Evolutionary conservation across 208 protist genomes (phyloP).

Genomic region (Vickermania ingenoplastis): DNA sequence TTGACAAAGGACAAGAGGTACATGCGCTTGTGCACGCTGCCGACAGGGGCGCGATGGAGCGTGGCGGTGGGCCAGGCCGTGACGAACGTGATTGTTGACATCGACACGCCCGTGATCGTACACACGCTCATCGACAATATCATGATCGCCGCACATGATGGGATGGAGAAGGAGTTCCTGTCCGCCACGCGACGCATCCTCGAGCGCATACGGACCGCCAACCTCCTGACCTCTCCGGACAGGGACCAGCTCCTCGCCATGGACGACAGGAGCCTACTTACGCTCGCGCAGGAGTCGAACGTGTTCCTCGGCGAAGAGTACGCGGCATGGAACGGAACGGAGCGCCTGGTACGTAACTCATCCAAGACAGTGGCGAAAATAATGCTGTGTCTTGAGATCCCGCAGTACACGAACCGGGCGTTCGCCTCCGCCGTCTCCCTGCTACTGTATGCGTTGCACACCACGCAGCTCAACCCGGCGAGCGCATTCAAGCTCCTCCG

Average conservation of each 20-base stretch:
- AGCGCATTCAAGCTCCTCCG: not conserved
- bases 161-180: not conserved
- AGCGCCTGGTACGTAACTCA: constrained; percentile 9
- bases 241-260: not conserved
- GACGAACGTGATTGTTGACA: not conserved
- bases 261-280: not conserved
- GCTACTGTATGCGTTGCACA: not conserved
- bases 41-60: not conserved
- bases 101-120: not conserved
- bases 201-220: constrained; percentile 7
- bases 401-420: not conserved
- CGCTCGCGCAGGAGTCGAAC: not conserved
- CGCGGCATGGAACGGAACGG: constrained; percentile 1
- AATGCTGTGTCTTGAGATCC: not conserved
- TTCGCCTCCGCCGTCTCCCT: not conserved
- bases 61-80: not conserved
- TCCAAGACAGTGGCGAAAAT: constrained; percentile 9
- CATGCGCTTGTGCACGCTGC: not conserved
- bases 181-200: not conserved
- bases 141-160: not conserved
- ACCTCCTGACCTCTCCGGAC: constrained; percentile 7
- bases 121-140: not conserved
- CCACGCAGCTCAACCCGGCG: not conserved
- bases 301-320: constrained; percentile 14
- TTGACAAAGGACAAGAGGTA: not conserved